A percentile compares a stretch with the other conserved stretches of the same genome.
Evolutionary conservation across 495 filamentous ascomycete species (phyloP).

Genomic region (Lentithecium fluviatile): DNA sequence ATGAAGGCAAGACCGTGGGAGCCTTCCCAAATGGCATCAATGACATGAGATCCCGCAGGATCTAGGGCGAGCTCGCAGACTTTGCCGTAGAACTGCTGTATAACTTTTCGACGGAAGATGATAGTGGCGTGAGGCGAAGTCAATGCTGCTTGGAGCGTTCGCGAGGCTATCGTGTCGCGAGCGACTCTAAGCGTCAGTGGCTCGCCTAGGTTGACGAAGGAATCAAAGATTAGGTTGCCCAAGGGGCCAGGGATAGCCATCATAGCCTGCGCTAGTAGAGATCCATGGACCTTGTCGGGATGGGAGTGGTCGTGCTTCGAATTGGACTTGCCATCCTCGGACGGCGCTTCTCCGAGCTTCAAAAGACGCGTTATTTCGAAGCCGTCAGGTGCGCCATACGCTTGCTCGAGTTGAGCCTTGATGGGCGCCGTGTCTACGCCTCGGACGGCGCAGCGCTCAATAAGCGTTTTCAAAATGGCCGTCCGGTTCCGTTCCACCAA

Average conservation of each 20-base stretch:
- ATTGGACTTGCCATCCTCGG: slow-evolving; percentile 34
- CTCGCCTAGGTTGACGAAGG: slow-evolving; percentile 49
- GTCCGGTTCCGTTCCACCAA: slow-evolving; percentile 73
- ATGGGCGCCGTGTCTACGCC: slow-evolving; percentile 59
- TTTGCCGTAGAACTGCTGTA: slow-evolving; percentile 58
- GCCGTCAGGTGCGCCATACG: slow-evolving; percentile 50
- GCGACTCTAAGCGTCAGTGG: slow-evolving; percentile 50
- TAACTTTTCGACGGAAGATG: slow-evolving; percentile 62
- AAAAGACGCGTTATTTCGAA: slow-evolving; percentile 51
- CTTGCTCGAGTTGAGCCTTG: slow-evolving; percentile 57
- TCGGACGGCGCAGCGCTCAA: slow-evolving; percentile 78
- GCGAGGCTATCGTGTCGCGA: slow-evolving; percentile 62
- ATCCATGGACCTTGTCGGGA: slow-evolving; percentile 60
- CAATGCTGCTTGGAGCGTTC: slow-evolving; percentile 68
- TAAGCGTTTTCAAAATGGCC: slow-evolving; percentile 71
- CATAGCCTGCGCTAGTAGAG: slow-evolving; percentile 66
- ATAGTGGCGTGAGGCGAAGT: slow-evolving; percentile 55
- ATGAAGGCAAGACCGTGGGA: slow-evolving; percentile 65
- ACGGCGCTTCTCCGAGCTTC: slow-evolving; percentile 40
- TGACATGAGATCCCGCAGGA: slow-evolving; percentile 70
- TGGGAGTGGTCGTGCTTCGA: slow-evolving; percentile 7
- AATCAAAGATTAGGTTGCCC: slow-evolving; percentile 57
- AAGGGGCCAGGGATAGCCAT: slow-evolving; percentile 57
- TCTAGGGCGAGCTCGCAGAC: slow-evolving; percentile 66
- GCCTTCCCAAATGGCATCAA: slow-evolving; percentile 72